A percentile compares a stretch with the other conserved stretches of the same genome.
These are phyloP conservation scores for Microstegium vimineum DNA, from an alignment of 176 grass and related monocot genomes.

Conservation along the genomic window DNA sequence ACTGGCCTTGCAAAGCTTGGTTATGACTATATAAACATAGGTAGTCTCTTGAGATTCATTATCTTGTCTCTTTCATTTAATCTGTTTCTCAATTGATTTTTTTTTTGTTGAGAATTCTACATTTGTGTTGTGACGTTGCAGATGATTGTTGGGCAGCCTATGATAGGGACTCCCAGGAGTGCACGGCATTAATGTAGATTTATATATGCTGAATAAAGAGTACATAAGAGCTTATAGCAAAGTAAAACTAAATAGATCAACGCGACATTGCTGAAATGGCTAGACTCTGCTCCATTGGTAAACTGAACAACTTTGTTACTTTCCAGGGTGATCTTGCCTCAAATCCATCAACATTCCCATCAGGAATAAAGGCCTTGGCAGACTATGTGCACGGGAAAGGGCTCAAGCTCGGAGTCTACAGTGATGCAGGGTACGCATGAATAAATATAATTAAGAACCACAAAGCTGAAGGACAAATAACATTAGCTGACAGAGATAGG, in stretches of 20 bases:
- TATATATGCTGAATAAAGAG: not conserved
- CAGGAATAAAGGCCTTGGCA: slow-evolving; percentile 40
- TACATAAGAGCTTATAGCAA: not conserved
- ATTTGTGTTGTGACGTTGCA: slow-evolving; percentile 16
- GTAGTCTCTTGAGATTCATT: not conserved
- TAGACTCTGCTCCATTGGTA: not conserved
- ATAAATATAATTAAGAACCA: not conserved
- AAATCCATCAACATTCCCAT: slow-evolving; percentile 42
- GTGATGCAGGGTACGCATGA: slow-evolving; percentile 40
- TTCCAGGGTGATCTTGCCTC: slow-evolving; percentile 38
- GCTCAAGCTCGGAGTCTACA: slow-evolving; percentile 48
- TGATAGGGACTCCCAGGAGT: slow-evolving; percentile 40
- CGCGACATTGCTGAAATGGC: not conserved
- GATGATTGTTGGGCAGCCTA: slow-evolving; percentile 48
- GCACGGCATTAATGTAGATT: not conserved
- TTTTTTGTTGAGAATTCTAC: not conserved
- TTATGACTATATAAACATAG: slow-evolving; percentile 45
- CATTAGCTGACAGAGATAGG: not conserved
- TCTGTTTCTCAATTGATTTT: not conserved
- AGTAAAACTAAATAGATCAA: not conserved
- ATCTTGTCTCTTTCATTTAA: not conserved
- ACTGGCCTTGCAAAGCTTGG: slow-evolving; percentile 46
- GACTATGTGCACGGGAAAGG: slow-evolving; percentile 51
- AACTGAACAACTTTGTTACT: not conserved
- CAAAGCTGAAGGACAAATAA: not conserved